phyloP scores from a whole-genome alignment of 2,329 filamentous ascomycete species.

The Pseudogymnoascus sp. region DNA sequence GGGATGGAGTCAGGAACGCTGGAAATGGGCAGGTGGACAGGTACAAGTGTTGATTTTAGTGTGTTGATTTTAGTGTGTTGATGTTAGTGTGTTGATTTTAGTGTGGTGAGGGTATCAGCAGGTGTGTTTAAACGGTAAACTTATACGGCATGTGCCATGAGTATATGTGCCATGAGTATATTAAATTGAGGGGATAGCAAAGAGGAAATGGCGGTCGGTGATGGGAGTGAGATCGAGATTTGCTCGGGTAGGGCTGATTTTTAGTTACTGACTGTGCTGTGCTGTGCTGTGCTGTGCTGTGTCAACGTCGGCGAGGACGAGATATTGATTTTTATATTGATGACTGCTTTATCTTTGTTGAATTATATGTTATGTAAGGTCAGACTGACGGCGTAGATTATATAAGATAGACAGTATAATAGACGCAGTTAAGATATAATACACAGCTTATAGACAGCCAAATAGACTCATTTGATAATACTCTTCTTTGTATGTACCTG shows the following conservation, averaged over 20 bases:
- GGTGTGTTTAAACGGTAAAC: neutral
- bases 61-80: neutral
- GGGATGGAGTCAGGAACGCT: neutral
- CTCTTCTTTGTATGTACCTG: neutral
- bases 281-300: neutral
- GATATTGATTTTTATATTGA: neutral
- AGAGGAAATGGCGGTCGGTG: neutral
- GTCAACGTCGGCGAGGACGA: neutral
- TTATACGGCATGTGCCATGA: neutral
- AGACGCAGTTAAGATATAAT: neutral
- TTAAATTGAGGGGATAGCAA: neutral
- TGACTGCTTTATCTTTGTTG: neutral
- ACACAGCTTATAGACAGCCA: neutral
- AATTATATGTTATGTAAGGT: neutral
- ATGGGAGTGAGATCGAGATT: neutral
- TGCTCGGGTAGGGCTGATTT: neutral
- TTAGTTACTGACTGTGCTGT: neutral
- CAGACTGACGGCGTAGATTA: neutral
- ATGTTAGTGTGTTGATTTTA: neutral
- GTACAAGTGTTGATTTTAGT: neutral
- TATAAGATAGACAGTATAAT: neutral
- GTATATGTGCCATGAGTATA: neutral
- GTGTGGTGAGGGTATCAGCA: neutral
- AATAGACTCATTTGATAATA: neutral
- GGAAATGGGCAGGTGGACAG: neutral